Conservation (phyloP, 495 filamentous ascomycete species). For the Tuber indicum region DNA sequence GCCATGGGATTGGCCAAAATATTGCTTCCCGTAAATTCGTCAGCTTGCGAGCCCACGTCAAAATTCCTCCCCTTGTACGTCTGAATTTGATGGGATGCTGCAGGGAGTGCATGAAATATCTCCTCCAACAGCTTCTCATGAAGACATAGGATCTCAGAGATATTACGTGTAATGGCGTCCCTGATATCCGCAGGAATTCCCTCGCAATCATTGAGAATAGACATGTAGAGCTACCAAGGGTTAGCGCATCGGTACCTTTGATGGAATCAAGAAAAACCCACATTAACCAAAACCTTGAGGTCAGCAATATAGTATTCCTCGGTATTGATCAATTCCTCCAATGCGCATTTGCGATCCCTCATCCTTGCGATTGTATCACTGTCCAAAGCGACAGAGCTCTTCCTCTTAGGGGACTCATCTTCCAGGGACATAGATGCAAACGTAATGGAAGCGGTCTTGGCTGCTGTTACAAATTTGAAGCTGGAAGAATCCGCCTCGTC, state of each 20-base stretch:
- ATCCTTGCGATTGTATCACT: slow-evolving; percentile 64
- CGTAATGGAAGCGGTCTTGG: slow-evolving; percentile 71
- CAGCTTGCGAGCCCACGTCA: slow-evolving; percentile 54
- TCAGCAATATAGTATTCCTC: slow-evolving; percentile 87
- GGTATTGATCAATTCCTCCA: slow-evolving; percentile 76
- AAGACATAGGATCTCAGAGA: slow-evolving; percentile 63
- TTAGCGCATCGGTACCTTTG: slow-evolving; percentile 22
- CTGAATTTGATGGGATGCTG: slow-evolving; percentile 45
- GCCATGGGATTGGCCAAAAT: slow-evolving; percentile 63
- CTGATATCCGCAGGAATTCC: slow-evolving; percentile 49
- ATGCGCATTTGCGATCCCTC: slow-evolving; percentile 63
- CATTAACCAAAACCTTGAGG: slow-evolving; percentile 76
- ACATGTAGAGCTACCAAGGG: slow-evolving; percentile 46
- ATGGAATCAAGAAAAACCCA: slow-evolving; percentile 44
- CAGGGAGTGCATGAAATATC: slow-evolving; percentile 56
- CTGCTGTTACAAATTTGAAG: slow-evolving; percentile 62
- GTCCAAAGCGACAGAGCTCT: slow-evolving; percentile 58
- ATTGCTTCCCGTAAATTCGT: slow-evolving; percentile 46
- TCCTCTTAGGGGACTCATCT: slow-evolving; percentile 50
- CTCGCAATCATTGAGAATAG: slow-evolving; percentile 46
- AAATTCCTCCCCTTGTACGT: slow-evolving; percentile 53
- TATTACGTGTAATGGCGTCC: slow-evolving; percentile 58
- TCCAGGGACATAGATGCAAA: slow-evolving; percentile 60
- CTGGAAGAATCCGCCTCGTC: slow-evolving; percentile 67
- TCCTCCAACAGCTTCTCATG: slow-evolving; percentile 65